phyloP scores from a whole-genome alignment of 352 stramenopile species.

The Pythium aquatile region DNA sequence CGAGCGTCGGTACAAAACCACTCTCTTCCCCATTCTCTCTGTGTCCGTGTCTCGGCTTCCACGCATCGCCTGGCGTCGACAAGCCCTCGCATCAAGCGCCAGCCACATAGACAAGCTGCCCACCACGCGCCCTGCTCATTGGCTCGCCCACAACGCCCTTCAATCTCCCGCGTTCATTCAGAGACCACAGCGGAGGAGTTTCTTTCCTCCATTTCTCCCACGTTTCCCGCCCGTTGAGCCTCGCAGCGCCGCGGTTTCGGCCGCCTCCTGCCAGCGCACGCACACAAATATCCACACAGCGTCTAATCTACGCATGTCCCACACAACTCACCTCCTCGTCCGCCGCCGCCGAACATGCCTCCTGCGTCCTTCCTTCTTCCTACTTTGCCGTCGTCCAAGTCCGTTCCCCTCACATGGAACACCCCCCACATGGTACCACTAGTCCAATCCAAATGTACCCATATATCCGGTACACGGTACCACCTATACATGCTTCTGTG shows the following conservation, averaged over 20 bases:
- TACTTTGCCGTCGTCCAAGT: not conserved
- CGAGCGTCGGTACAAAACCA: constrained; percentile 20
- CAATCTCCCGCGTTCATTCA: not conserved
- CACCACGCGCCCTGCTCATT: not conserved
- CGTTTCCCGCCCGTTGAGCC: not conserved
- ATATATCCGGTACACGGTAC: constrained; percentile 24
- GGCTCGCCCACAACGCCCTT: not conserved
- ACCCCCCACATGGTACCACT: constrained; percentile 9
- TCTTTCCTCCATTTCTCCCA: not conserved
- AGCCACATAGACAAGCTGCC: not conserved
- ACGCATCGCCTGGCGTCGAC: not conserved
- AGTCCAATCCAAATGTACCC: too few relatives aligned
- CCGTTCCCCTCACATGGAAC: not conserved
- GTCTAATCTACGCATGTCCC: not conserved
- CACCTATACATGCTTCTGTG: not conserved
- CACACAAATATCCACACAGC: not conserved
- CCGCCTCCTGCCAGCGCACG: not conserved
- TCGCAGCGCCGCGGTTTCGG: constrained; percentile 5
- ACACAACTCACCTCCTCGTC: constrained; percentile 2
- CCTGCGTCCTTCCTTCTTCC: not conserved
- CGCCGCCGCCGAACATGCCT: constrained; percentile 1
- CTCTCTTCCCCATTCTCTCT: not conserved
- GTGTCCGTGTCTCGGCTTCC: not conserved
- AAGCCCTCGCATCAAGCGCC: not conserved
- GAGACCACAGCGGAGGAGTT: not conserved